Percentiles rank a stretch among this genome's conserved stretches.
Conservation (phyloP, 768 basidiomycete species). For the Sarcodon aspratus region DNA sequence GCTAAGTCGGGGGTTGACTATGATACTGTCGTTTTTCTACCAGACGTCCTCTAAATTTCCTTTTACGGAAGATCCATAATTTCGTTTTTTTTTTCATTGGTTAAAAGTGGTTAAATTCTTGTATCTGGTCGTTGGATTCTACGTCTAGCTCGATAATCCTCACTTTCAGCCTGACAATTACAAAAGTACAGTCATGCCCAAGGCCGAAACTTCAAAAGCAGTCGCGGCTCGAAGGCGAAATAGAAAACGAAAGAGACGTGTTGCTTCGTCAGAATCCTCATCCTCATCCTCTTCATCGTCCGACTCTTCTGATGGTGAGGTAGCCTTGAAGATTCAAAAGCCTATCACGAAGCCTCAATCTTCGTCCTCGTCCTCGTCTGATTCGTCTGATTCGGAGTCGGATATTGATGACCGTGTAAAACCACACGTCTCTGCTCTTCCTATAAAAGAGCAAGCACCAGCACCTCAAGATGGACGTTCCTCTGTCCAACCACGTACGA, state of each 20-base stretch:
- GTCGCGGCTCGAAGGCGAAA: conserved; percentile 14
- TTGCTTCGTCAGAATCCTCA: conserved; percentile 16
- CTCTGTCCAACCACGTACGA: background rate
- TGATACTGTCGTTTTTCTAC: too few species aligned
- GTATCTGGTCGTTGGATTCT: too few species aligned
- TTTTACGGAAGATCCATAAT: too few species aligned
- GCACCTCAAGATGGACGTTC: conserved; percentile 3
- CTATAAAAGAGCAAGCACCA: background rate
- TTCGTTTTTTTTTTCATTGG: too few species aligned
- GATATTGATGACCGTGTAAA: conserved; percentile 8
- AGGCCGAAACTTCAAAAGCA: too few species aligned
- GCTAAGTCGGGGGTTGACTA: too few species aligned
- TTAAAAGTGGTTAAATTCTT: too few species aligned
- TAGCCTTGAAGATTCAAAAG: background rate
- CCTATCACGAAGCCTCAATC: conserved; percentile 1
- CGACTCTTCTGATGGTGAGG: conserved; percentile 1
- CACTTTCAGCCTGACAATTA: too few species aligned
- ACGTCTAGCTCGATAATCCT: too few species aligned
- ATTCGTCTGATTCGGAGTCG: conserved; percentile 8
- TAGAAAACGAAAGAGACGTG: conserved; percentile 22
- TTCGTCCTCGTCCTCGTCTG: conserved; percentile 10
- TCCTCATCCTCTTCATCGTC: conserved; percentile 11
- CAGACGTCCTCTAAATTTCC: too few species aligned
- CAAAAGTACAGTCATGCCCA: too few species aligned
- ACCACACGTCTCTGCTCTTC: background rate